Evolutionary conservation across 164 flowering plant species (phyloP).

Genomic region (Liquidambar formosana): DNA sequence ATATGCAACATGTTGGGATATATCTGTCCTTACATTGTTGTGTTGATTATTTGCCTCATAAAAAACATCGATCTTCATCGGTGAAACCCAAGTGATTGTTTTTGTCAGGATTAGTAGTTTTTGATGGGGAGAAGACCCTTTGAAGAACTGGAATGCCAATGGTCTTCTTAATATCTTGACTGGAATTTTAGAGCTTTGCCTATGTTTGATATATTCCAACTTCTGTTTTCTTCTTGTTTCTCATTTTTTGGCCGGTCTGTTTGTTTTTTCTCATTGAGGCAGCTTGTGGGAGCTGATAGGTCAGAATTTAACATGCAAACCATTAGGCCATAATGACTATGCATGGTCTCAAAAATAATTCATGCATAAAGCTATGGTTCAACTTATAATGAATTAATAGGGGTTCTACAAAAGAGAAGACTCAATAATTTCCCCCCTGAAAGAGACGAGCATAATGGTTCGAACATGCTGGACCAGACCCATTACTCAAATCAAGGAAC

Average conservation of each 20-base stretch:
- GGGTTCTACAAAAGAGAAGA: no score
- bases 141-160: not conserved
- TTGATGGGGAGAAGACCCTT: not conserved
- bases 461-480: no score
- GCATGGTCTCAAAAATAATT: no score
- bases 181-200: constrained; percentile 13
- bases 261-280: not conserved
- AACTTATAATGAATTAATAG: no score
- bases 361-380: no score
- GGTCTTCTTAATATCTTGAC: constrained; percentile 14
- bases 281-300: not conserved
- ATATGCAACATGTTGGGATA: not conserved
- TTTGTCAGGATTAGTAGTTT: constrained; percentile 5
- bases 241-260: constrained; percentile 7
- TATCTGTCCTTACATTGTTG: constrained; percentile 22
- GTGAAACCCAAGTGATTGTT: constrained; percentile 22
- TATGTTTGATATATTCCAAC: constrained; percentile 24
- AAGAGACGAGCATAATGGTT: no score
- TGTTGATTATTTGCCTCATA: constrained; percentile 21
- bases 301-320: no score
- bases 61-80: constrained; percentile 39
- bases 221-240: constrained; percentile 28
- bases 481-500: no score
- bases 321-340: no score
- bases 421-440: no score